Base-by-base conservation (phyloP, 257 asterid genomes). In the Lycium barbarum region DNA sequence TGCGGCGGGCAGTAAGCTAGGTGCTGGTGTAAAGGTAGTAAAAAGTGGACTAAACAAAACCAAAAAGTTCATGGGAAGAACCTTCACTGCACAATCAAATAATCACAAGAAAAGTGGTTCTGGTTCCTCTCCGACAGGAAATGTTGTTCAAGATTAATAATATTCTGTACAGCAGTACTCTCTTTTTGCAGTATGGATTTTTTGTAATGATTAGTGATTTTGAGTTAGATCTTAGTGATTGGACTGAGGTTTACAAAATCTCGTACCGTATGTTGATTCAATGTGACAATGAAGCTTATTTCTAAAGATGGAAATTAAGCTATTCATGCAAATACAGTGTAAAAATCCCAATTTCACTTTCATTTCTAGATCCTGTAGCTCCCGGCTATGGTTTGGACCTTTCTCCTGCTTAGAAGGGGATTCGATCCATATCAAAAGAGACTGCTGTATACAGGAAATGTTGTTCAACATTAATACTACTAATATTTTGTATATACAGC, bases 41-140 rank as follows among this genome's bases (percentile, higher is more conserved):
- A 90, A 94, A 10, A 94, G 94, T 71, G 98, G 99, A 9, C 88
- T 95, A 53, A 89, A 89, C 86, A 95, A 95, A 91, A 98, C 99
- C 8, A 98, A 97, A 35, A 93, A 91, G 89, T 94, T 94, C 87
- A 92, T 96, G 97, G 97, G 97, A 8, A 88, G 98, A 90, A 93
- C 98, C 59, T 90, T 94, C 54, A 93, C 98, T 2, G 45, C 97
- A 57, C 95, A 90, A 9, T 90, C 96, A 13, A 53, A 13, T 9
- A 76, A 76, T 76, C 82, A 76, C 59, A 76, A 76, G 82, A 76
- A 76, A 76, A 26, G 26, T 53, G 49, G 58, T 6, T 15, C 22
- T 58, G 26, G 26, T 22, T 53, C 73, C 14, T 33, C 65, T 76
- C 82, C 82, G 26, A 62, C 82, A 6, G 81, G 11, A 76, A 76